These are phyloP conservation scores for Glaciozyma martinii DNA, from an alignment of 768 basidiomycete species.

Conservation along the genomic window DNA sequence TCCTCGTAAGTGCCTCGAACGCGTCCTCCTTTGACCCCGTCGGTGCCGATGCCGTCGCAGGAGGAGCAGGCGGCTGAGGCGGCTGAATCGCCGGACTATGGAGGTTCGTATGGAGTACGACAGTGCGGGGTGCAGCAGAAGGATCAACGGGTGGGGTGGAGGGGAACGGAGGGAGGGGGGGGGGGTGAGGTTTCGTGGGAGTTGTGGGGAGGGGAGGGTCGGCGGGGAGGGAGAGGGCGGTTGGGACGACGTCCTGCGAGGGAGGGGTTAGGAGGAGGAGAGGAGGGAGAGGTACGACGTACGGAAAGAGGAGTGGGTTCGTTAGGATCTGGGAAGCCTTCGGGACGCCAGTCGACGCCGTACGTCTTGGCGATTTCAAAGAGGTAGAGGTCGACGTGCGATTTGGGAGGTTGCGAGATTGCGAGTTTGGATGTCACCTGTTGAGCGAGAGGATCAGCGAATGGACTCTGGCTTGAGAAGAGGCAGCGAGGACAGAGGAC, in stretches of 20 bases:
- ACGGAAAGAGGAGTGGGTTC: background rate
- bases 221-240: background rate
- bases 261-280: background rate
- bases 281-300: background rate
- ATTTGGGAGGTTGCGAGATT: constrained; percentile 58
- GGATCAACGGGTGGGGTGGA: constrained; percentile 20
- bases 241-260: background rate
- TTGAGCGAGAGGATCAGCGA: constrained; percentile 16
- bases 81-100: constrained; percentile 6
- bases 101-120: constrained; percentile 15
- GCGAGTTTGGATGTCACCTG: constrained; percentile 71
- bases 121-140: background rate
- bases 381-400: constrained; percentile 79
- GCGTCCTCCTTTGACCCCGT: constrained; percentile 49
- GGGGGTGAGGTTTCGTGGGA: background rate
- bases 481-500: constrained; percentile 35
- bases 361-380: constrained; percentile 72
- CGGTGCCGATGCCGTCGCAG: background rate
- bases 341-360: constrained; percentile 22
- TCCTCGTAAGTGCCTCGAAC: constrained; percentile 62
- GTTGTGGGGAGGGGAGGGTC: background rate
- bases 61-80: background rate
- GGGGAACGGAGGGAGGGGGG: constrained; percentile 22
- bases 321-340: constrained; percentile 12
- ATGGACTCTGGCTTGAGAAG: background rate